Evolutionary conservation across 2,329 filamentous ascomycete genomes (phyloP).

Genomic region (Ascochyta rabiei): DNA sequence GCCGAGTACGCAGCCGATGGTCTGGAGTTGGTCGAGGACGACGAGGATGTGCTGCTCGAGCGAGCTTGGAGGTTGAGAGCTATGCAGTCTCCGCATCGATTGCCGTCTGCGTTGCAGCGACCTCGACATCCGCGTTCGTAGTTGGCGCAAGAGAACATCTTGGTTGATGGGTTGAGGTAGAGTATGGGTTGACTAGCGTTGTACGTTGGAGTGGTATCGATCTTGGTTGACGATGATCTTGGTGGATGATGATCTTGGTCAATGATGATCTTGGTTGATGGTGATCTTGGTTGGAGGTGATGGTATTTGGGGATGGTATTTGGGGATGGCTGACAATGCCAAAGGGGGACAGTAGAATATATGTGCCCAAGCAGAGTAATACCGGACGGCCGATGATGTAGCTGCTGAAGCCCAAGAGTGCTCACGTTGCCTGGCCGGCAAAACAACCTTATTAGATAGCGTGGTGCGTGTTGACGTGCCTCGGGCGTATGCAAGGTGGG

Average conservation of each 20-base stretch:
- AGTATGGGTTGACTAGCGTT: background rate
- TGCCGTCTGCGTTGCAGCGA: conserved; percentile 47
- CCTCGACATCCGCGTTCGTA: conserved; percentile 53
- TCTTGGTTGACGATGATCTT: background rate
- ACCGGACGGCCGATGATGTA: conserved; percentile 42
- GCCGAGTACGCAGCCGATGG: conserved; percentile 45
- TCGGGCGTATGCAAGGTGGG: conserved; percentile 19
- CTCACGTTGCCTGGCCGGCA: conserved; percentile 24
- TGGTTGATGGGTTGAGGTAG: conserved; percentile 19
- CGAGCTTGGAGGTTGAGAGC: conserved; percentile 49
- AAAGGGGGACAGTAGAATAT: conserved; percentile 29
- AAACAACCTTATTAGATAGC: conserved; percentile 27
- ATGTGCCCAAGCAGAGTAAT: conserved; percentile 27
- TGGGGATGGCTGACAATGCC: no score
- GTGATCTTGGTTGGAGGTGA: background rate
- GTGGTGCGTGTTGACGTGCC: conserved; percentile 27
- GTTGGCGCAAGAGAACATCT: conserved; percentile 53
- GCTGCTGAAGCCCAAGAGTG: conserved; percentile 21
- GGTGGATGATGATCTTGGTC: background rate
- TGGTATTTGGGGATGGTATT: no score
- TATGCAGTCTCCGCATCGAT: conserved; percentile 48
- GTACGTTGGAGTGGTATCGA: background rate
- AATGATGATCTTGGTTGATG: no score
- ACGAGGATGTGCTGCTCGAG: conserved; percentile 40
- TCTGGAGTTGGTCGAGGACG: conserved; percentile 35